Evolutionary conservation across 305 asterid genomes (phyloP).

Genomic region (Fraxinus angustifolia): DNA sequence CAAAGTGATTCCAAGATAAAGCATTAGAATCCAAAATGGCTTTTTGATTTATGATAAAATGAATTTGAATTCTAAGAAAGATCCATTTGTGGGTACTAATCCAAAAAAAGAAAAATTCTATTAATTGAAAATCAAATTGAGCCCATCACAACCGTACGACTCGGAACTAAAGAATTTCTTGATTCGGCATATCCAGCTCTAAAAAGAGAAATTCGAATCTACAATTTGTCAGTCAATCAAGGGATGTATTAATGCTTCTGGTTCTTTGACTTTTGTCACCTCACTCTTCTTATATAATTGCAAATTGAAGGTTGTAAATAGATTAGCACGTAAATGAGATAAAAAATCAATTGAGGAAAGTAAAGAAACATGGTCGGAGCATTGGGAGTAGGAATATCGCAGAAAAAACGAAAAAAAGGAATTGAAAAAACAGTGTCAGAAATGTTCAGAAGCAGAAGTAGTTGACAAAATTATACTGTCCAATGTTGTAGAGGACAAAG

Average conservation of each 20-base stretch:
- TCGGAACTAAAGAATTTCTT: neutral
- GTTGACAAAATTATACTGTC: neutral
- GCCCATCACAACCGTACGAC: conserved; percentile 15
- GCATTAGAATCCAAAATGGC: neutral
- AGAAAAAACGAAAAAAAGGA: conserved; percentile 10
- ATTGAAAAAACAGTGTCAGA: conserved; percentile 32
- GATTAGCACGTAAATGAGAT: neutral
- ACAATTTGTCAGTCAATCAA: neutral
- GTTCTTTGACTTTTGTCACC: neutral
- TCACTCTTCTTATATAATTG: neutral
- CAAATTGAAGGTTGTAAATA: neutral
- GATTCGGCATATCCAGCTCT: conserved; percentile 1
- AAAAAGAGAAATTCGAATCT: conserved; percentile 13
- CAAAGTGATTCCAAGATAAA: neutral
- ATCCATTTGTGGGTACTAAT: neutral
- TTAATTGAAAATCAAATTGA: conserved; percentile 17
- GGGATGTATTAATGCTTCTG: neutral
- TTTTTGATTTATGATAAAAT: neutral
- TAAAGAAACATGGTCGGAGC: neutral
- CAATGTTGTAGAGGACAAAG: neutral
- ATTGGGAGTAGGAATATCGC: neutral
- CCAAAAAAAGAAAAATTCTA: neutral
- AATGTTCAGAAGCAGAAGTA: conserved; percentile 7
- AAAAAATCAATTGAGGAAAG: neutral
- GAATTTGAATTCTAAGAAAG: conserved; percentile 13